phyloP scores from a whole-genome alignment of 2,329 filamentous ascomycete genomes.

The Diaporthe ampelina region DNA sequence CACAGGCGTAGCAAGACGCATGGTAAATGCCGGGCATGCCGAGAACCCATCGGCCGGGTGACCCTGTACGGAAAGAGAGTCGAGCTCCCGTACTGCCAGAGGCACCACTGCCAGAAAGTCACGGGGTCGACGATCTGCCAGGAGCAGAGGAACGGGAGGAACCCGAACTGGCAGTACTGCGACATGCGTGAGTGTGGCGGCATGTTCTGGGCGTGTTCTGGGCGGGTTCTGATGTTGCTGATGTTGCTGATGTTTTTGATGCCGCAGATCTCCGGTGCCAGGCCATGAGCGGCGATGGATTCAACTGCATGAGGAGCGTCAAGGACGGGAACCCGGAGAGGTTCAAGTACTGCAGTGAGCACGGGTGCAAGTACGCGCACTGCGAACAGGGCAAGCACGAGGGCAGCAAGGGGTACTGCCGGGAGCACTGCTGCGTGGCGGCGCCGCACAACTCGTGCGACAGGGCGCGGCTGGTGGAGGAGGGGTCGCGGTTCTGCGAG shows the following conservation, averaged over 20 bases:
- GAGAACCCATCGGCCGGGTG: constrained; percentile 30
- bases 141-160: constrained; percentile 37
- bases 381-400: constrained; percentile 37
- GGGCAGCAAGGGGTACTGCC: constrained; percentile 38
- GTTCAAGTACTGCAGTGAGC: constrained; percentile 45
- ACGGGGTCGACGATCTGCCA: constrained; percentile 32
- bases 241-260: not conserved
- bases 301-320: constrained; percentile 43
- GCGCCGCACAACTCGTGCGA: constrained; percentile 36
- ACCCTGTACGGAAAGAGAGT: constrained; percentile 30
- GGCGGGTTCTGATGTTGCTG: no score
- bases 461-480: constrained; percentile 17
- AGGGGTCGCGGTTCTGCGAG: constrained; percentile 40
- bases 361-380: constrained; percentile 43
- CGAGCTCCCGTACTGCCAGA: constrained; percentile 38
- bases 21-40: constrained; percentile 34
- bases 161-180: constrained; percentile 33
- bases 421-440: constrained; percentile 40
- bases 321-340: constrained; percentile 44
- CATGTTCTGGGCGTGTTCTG: not conserved
- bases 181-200: constrained; percentile 33
- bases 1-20: constrained; percentile 16
- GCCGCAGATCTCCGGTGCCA: constrained; percentile 34
- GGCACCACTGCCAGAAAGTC: constrained; percentile 36
- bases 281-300: constrained; percentile 41